Evolutionary conservation across 1,139 yeast species (phyloP), one percentile per base, ranked within the genome.

Genomic region (Kodamaea fungicola): DNA sequence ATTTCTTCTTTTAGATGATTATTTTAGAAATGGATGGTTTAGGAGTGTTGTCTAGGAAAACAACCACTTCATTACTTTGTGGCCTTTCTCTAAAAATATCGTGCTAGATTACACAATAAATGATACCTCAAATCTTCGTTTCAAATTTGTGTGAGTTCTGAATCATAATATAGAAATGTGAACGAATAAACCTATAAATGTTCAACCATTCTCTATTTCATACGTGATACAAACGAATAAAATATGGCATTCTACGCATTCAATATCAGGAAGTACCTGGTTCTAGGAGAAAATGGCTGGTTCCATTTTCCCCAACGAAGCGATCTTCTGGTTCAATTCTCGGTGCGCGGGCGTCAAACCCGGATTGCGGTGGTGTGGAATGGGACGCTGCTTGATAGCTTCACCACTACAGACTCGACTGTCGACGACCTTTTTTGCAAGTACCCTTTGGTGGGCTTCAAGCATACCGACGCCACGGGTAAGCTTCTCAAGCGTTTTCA

Each of bases 301-400:
- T 40, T 40, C 31, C 64, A 59, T 35, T 55, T 46, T 30, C 65
- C 65, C 2, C 63, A 59, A 28, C 38, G 64, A 23, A 41, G 61
- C 7, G 59, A 55, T 27, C 30, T 60, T 12, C 45, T 52, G 5
- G 43, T 57, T 8, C 49, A 47, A 30, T 50, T 59, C 30, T 39
- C 16, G 13, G 16, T 8, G 5, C 29, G 38, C 27, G 30, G 28
- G 16, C 38, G 36, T 8, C 46, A 46, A 25, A 41, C 41, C 5
- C 32, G 33, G n/a, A 45, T 45, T 9, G 37, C 40, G 12, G 39
- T 50, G n/a, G 38, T 37, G 21, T 59, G 63, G 62, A 56, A 49
- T 34, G 57, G 56, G 2, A 44, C 52, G 12, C 19, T 30, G 12
- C 33, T 55, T 52, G 55, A 54, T 28, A 45, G 44, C 13, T 38